Evolutionary conservation across 202 grass and related monocot species (phyloP), one percentile per base, ranked within the genome.

Genomic region (Panicum hallii): DNA sequence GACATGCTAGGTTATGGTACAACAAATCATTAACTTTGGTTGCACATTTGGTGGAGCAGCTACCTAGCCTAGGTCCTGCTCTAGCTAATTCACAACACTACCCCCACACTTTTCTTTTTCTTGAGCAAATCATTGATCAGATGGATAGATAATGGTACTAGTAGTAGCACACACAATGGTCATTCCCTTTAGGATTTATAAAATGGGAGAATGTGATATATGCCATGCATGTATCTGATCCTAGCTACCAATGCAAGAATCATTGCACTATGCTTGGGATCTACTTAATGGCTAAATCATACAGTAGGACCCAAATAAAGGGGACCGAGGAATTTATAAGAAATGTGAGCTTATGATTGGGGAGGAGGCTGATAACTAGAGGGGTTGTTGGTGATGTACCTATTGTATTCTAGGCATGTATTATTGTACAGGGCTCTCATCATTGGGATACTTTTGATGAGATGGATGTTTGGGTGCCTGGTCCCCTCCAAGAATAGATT

Each of bases 401-500:
- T 83, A 20, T 56, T 66, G 55, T 78, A 78, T 72, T 77, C 54
- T 36, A 64, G 53, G 75, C 5, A 83, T 64, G 74, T 63, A 88
- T 88, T 77, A 83, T 83, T 88, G 20, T 58, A 79, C 67, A 72
- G 54, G 58, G 57, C 67, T 73, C 67, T 66, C 47, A 83, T 88
- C 74, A 88, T 84, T 79, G 67, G 86, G 38, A 78, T 36, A 76
- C 67, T 88, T 88, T 88, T 83, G 57, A 11, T 72, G 66, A 54
- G 46, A 82, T 36, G 43, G 34, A 72, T 70, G 64, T 47, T 55
- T 55, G 30, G 49, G 38, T 70, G 79, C 15, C 20, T 77, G 65
- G 45, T 78, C 36, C 85, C 79, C 34, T 12, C 3, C 9, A 9
- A 34, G 42, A 34, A 63, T 5, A 78, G 11, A 48, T 52, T 19